Percentiles rank a stretch among this genome's conserved stretches.
Conservation (phyloP, 805 yeast species). For the Kazachstania africana region DNA sequence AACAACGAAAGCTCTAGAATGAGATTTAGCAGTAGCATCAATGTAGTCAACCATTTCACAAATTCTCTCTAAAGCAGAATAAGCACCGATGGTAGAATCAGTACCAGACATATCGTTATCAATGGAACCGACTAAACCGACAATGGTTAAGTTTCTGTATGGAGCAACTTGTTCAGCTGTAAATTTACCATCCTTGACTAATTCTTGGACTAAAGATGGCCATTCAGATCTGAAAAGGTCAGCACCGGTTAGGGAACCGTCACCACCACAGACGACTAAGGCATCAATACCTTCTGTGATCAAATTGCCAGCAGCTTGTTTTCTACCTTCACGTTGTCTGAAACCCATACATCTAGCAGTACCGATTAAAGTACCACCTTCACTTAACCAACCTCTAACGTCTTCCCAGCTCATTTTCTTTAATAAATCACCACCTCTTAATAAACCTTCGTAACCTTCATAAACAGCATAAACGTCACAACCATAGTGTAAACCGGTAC, state of each 20-base stretch:
- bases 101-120: conserved; percentile 98
- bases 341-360: conserved; percentile 89
- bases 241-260: conserved; percentile 96
- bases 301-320: conserved; percentile 73
- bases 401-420: conserved; percentile 83
- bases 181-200: conserved; percentile 43
- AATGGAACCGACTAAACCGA: conserved; percentile 92
- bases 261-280: conserved; percentile 94
- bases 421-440: conserved; percentile 71
- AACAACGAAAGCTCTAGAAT: conserved; percentile 92
- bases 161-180: conserved; percentile 47
- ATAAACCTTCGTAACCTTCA: conserved; percentile 93
- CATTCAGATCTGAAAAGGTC: conserved; percentile 89
- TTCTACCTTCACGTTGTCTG: conserved; percentile 75
- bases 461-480: conserved; percentile 87
- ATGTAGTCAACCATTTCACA: conserved; percentile 92
- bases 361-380: conserved; percentile 94
- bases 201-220: conserved; percentile 77
- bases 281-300: conserved; percentile 87
- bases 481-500: conserved; percentile 76
- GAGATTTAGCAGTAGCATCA: conserved; percentile 95
- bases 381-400: conserved; percentile 84
- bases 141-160: conserved; percentile 67
- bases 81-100: conserved; percentile 94
- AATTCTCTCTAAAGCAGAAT: conserved; percentile 84